These are phyloP conservation scores for Aspergillus versicolor DNA, from an alignment of 2,329 filamentous ascomycete species.

Conservation along the genomic window DNA sequence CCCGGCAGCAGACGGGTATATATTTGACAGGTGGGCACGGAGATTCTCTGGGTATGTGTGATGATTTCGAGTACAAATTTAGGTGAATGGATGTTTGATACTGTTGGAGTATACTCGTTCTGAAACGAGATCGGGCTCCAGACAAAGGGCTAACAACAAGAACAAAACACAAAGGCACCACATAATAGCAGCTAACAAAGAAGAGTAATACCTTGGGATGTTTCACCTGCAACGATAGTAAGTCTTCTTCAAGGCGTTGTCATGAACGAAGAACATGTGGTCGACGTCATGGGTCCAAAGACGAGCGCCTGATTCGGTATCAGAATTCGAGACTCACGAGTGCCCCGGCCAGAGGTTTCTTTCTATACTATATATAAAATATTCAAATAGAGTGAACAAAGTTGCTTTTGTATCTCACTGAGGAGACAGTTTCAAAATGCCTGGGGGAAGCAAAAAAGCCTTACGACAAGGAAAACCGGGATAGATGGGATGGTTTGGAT, in stretches of 20 bases:
- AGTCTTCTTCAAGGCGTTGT: slow-evolving; percentile 10
- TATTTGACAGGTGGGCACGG: not conserved
- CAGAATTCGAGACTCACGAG: slow-evolving; percentile 1
- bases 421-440: not conserved
- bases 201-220: slow-evolving; percentile 11
- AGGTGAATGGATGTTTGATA: not conserved
- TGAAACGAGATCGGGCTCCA: not conserved
- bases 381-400: not conserved
- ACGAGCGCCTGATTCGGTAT: slow-evolving; percentile 24
- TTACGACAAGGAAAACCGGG: not conserved
- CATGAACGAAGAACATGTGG: slow-evolving; percentile 24
- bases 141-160: slow-evolving; percentile 15
- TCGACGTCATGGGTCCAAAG: slow-evolving; percentile 25
- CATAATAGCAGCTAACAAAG: slow-evolving; percentile 13
- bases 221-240: not conserved
- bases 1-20: not conserved
- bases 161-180: slow-evolving; percentile 11
- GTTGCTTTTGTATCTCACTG: not conserved
- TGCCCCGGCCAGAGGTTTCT: not conserved
- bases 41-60: not conserved
- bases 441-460: not conserved
- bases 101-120: not conserved
- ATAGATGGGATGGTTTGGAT: not conserved
- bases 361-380: slow-evolving; percentile 1
- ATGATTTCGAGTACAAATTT: slow-evolving; percentile 12